Evolutionary conservation across 441 rosid species (phyloP).

Genomic region (Omphalea diandra): DNA sequence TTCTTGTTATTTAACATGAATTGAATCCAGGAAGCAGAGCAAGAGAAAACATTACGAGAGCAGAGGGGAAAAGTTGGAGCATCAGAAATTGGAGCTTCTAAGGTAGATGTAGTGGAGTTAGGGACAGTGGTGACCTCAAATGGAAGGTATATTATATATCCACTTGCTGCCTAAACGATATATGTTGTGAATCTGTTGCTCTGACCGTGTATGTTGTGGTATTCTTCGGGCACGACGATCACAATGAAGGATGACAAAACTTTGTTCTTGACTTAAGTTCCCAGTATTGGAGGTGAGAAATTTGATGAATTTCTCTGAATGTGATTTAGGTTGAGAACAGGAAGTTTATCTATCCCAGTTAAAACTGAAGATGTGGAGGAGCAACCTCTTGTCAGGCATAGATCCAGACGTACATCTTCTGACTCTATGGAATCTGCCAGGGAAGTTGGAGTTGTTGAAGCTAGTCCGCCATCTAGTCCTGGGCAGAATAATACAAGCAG

Average conservation of each 20-base stretch:
- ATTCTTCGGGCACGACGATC: conserved; percentile 10
- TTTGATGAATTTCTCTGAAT: conserved; percentile 14
- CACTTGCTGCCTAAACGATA: background rate
- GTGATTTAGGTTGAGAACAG: conserved; percentile 51
- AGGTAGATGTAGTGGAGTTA: conserved; percentile 41
- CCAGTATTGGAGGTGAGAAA: conserved; percentile 5
- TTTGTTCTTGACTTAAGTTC: background rate
- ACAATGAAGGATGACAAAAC: background rate
- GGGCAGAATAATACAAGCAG: conserved; percentile 32
- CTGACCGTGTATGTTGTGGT: background rate
- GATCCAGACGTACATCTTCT: conserved; percentile 56
- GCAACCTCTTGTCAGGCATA: conserved; percentile 73
- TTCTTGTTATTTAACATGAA: conserved; percentile 27
- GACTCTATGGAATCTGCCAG: conserved; percentile 45
- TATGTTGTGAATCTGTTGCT: background rate
- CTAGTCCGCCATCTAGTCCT: conserved; percentile 56
- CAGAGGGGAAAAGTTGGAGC: conserved; percentile 39
- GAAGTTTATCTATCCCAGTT: conserved; percentile 64
- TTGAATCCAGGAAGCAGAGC: conserved; percentile 67
- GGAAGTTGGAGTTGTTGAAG: conserved; percentile 43
- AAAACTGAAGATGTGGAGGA: conserved; percentile 72
- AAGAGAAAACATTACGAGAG: conserved; percentile 54
- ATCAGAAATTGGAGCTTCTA: conserved; percentile 40
- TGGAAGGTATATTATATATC: conserved; percentile 50
- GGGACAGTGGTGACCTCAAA: conserved; percentile 43